These are phyloP conservation scores for Thermothelomyces thermophilus DNA, from an alignment of 2,329 filamentous ascomycete species.

Conservation along the genomic window DNA sequence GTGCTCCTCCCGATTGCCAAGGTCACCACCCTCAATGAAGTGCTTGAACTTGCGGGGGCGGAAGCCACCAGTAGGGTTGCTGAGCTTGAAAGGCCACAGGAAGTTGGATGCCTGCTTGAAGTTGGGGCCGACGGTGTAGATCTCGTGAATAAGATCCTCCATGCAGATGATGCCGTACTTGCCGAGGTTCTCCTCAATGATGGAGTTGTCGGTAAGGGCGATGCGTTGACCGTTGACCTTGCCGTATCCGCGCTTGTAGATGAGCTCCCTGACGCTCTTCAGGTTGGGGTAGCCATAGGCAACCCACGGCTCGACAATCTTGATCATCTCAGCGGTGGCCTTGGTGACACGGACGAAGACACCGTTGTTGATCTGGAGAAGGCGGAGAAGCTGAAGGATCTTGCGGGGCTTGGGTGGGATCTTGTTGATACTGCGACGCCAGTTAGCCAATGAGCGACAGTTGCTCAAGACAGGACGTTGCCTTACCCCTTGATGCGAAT, in stretches of 20 bases:
- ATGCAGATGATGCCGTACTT: constrained; percentile 99
- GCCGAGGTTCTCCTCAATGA: constrained; percentile 94
- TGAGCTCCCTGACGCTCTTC: constrained; percentile 96
- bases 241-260: constrained; percentile 99
- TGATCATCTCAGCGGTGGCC: constrained; percentile 95
- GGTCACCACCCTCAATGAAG: constrained; percentile 97
- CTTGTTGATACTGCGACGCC: constrained; percentile 87
- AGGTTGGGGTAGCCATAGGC: constrained; percentile 99
- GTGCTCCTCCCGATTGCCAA: constrained; percentile 97
- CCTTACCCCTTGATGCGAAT: constrained; percentile 94
- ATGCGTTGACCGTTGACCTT: constrained; percentile 98
- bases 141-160: constrained; percentile 99
- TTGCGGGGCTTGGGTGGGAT: constrained; percentile 99
- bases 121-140: constrained; percentile 97
- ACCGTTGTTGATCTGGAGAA: constrained; percentile 99
- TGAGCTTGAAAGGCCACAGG: constrained; percentile 99
- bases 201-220: constrained; percentile 92
- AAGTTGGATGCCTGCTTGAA: constrained; percentile 99
- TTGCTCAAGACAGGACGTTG: constrained; percentile 7
- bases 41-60: constrained; percentile 96
- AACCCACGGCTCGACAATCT: constrained; percentile 97
- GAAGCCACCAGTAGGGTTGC: constrained; percentile 97
- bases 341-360: constrained; percentile 97
- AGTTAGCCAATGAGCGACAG: constrained; percentile 11
- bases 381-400: constrained; percentile 98